These are phyloP conservation scores for Mycena pura DNA, from an alignment of 768 basidiomycete genomes.

Conservation along the genomic window DNA sequence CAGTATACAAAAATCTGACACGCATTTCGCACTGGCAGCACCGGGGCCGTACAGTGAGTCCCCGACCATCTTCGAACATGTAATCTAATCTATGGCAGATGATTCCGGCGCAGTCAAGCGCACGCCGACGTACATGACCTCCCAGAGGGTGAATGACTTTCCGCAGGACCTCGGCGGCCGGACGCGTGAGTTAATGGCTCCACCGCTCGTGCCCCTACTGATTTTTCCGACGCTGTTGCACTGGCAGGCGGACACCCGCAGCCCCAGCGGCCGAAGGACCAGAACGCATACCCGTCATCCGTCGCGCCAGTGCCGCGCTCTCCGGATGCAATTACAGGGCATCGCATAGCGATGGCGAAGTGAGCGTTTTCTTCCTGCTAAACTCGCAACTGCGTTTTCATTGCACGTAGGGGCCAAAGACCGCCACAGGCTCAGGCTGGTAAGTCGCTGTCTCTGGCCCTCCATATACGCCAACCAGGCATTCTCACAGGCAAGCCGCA, in stretches of 20 bases:
- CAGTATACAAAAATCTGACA: background rate
- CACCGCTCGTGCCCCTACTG: background rate
- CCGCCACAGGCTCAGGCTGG: background rate
- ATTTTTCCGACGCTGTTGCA: background rate
- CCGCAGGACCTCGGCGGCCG: conserved; percentile 8
- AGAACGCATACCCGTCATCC: conserved; percentile 2
- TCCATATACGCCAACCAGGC: background rate
- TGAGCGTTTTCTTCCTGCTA: background rate
- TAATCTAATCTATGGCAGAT: background rate
- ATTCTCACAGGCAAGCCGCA: background rate
- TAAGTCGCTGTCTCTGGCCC: background rate
- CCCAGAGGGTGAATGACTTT: conserved; percentile 2
- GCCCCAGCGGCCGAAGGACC: conserved; percentile 2
- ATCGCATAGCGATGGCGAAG: conserved; percentile 8
- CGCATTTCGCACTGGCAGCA: background rate
- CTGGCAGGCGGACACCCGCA: background rate
- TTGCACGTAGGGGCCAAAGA: background rate
- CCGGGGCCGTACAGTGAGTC: conserved; percentile 9
- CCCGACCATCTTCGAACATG: background rate
- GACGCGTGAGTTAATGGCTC: background rate
- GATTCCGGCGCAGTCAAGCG: conserved; percentile 8
- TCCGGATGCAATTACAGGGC: conserved; percentile 8
- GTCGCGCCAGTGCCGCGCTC: conserved; percentile 5
- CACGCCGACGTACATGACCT: background rate
- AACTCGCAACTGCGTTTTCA: background rate